Percentiles rank a stretch among this genome's conserved stretches.
phyloP scores from a whole-genome alignment of 1,284 basidiomycete species.

The Ustilago nuda region DNA sequence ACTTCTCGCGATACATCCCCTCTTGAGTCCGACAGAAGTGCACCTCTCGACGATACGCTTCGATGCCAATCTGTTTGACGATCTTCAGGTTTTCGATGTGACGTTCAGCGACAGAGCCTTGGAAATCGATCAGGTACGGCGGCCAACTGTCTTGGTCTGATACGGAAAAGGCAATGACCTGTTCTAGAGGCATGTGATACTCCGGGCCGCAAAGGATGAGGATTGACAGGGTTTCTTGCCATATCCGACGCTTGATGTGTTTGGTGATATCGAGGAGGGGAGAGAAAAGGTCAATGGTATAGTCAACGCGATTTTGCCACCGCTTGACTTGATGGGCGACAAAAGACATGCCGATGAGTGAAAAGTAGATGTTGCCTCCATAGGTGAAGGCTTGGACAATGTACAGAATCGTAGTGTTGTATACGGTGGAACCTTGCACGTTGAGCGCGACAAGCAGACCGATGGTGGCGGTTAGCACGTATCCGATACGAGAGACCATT shows the following conservation, averaged over 20 bases:
- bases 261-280: conserved; percentile 77
- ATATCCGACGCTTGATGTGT: conserved; percentile 80
- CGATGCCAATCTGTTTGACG: conserved; percentile 56
- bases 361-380: conserved; percentile 62
- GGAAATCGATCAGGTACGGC: conserved; percentile 79
- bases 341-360: conserved; percentile 44
- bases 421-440: conserved; percentile 55
- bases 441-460: conserved; percentile 72
- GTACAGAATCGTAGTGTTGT: conserved; percentile 62
- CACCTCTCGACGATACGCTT: conserved; percentile 36
- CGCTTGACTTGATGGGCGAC: conserved; percentile 70
- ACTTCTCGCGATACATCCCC: conserved; percentile 32
- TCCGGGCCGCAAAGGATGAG: conserved; percentile 76
- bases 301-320: conserved; percentile 77
- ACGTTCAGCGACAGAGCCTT: conserved; percentile 78
- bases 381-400: conserved; percentile 51
- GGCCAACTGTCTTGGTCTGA: conserved; percentile 76
- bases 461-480: conserved; percentile 76
- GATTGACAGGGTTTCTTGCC: conserved; percentile 82
- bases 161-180: conserved; percentile 76
- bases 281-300: conserved; percentile 84
- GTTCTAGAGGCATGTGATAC: conserved; percentile 76
- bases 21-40: conserved; percentile 34
- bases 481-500: conserved; percentile 79
- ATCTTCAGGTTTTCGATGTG: conserved; percentile 85